Evolutionary conservation across 1,139 yeast species (phyloP), one percentile per base, ranked within the genome.

Genomic region (Candida albicans): DNA sequence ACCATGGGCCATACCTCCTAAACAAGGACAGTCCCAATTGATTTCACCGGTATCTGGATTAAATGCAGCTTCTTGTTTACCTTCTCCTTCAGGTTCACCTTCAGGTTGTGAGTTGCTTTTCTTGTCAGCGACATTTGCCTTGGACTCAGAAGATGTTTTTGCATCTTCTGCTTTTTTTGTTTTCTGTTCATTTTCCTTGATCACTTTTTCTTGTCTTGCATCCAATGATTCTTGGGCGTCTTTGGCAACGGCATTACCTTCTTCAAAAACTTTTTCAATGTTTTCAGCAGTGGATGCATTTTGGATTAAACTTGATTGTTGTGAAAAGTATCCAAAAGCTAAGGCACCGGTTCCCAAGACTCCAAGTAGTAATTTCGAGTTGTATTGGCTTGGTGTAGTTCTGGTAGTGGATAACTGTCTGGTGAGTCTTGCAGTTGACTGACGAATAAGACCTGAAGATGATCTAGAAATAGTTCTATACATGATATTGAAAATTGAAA

Each of bases 11-110:
- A 93, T 93, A 41, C 99, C 99, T 34, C 99, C 99, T 48, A 95
- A 75, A 69, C 99, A 95, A n/a, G 99, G 97, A 65, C 99, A 95
- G 62, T 95, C 99, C 99, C 99, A 95, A 81, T 95, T 93, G 68
- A 95, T 95, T 65, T 93, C 99, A 33, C 99, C 99, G 6, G 99
- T 93, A 58, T 88, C 96, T 39, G 98, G 98, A 68, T 93, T 82
- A 69, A 83, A 93, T 2, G 99, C 97, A 36, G 89, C 89, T 36
- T 66, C 60, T 47, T 67, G 70, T 35, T 59, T 56, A 9, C 13
- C 30, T 28, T 36, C 42, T n/a, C 38, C 36, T 13, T 42, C 43
- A 1, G 32, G 43, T 40, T 50, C 58, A 47, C 71, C 65, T 50
- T 65, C 73, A 18, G 57, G 54, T 14, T 48, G 49, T 12, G 39